phyloP scores from a whole-genome alignment of 305 asterid species.

The Solanum hybrid region DNA sequence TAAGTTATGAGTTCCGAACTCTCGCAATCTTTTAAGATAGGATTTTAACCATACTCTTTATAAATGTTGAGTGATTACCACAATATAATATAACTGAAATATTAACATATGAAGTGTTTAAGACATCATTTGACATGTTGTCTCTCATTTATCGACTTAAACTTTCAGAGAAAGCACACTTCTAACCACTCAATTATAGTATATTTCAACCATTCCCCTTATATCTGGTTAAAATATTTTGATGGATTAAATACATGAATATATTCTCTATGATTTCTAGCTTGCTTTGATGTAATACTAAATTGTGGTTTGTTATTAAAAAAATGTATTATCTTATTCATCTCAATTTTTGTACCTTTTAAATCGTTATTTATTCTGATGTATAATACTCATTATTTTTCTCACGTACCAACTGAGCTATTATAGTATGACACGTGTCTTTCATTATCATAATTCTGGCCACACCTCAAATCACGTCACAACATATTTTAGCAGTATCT shows the following conservation, averaged over 20 bases:
- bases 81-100: not conserved
- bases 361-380: not conserved
- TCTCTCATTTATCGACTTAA: not conserved
- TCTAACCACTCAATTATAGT: not conserved
- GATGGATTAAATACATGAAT: not conserved
- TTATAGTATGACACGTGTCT: not conserved
- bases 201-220: not conserved
- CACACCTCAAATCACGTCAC: not conserved
- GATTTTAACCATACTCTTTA: not conserved
- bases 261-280: not conserved
- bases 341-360: not conserved
- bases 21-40: not conserved
- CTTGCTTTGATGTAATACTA: not conserved
- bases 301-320: not conserved
- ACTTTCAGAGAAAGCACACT: not conserved
- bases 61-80: not conserved
- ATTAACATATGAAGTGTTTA: not conserved
- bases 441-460: not conserved
- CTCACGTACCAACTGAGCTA: not conserved
- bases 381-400: not conserved
- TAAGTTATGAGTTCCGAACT: not conserved
- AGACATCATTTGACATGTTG: not conserved
- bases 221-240: not conserved
- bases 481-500: not conserved
- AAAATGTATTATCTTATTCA: not conserved